Evolutionary conservation across 352 stramenopile genomes (phyloP).

Genomic region (Thalassiosira mediterranea): DNA sequence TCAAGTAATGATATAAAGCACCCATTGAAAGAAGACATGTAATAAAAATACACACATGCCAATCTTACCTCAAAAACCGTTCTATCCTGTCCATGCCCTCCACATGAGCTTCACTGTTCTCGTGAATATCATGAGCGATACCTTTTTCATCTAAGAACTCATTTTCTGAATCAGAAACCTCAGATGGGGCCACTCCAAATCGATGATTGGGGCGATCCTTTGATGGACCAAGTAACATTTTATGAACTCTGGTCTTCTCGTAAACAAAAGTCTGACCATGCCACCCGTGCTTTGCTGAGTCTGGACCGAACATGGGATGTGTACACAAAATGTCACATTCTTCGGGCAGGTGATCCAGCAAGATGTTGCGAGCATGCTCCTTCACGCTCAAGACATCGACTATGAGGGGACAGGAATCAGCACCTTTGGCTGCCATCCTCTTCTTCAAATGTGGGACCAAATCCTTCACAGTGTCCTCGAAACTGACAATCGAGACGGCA

Average conservation of each 20-base stretch:
- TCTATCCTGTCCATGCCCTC: constrained; percentile 86
- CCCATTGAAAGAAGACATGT: no score
- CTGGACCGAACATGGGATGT: constrained; percentile 97
- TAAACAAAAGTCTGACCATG: constrained; percentile 94
- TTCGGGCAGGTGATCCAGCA: constrained; percentile 90
- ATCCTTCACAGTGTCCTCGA: constrained; percentile 82
- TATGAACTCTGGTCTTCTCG: constrained; percentile 91
- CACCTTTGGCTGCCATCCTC: constrained; percentile 52
- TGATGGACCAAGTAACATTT: constrained; percentile 63
- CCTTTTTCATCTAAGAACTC: constrained; percentile 58
- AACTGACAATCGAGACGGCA: constrained; percentile 88
- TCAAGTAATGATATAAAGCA: constrained; percentile 52
- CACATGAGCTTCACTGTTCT: constrained; percentile 72
- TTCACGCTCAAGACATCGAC: constrained; percentile 99
- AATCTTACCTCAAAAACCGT: constrained; percentile 85
- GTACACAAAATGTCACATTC: constrained; percentile 94
- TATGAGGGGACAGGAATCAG: constrained; percentile 88
- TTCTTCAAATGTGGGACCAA: constrained; percentile 62
- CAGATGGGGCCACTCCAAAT: constrained; percentile 17
- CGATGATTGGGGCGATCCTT: constrained; percentile 28
- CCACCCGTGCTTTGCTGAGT: constrained; percentile 93
- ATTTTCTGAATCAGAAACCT: constrained; percentile 36
- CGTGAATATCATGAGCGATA: constrained; percentile 59
- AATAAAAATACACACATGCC: neutral
- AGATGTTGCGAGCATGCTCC: constrained; percentile 92